phyloP scores from a whole-genome alignment of 768 basidiomycete genomes.

The Leccinum uliginosum region DNA sequence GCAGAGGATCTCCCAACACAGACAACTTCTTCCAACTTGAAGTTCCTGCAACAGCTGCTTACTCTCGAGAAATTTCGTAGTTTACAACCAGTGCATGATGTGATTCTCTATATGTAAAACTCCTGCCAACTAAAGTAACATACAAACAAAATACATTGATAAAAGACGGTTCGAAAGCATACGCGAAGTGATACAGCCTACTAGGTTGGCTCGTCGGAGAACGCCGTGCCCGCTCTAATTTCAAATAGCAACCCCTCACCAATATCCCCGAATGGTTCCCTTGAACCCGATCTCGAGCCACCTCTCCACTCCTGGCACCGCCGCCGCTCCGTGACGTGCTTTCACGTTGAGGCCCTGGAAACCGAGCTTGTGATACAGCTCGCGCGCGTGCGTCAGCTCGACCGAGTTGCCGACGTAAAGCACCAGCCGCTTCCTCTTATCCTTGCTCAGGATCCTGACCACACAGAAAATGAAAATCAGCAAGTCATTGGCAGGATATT shows the following conservation, averaged over 20 bases:
- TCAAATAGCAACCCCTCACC: constrained; percentile 6
- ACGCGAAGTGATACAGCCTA: too few species aligned
- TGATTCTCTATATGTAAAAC: not conserved
- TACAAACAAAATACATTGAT: not conserved
- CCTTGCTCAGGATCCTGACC: constrained; percentile 14
- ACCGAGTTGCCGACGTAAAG: constrained; percentile 55
- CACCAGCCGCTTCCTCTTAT: constrained; percentile 34
- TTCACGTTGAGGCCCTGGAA: constrained; percentile 17
- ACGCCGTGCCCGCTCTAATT: not conserved
- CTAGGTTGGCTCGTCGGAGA: not conserved
- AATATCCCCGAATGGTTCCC: constrained; percentile 13
- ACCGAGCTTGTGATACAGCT: constrained; percentile 17
- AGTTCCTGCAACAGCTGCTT: too few species aligned
- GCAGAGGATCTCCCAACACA: not conserved
- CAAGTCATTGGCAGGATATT: not conserved
- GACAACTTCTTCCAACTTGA: not conserved
- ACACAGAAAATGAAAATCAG: not conserved
- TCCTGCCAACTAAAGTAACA: not conserved
- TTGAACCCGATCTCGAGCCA: constrained; percentile 20
- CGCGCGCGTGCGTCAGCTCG: constrained; percentile 15
- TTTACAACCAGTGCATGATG: not conserved
- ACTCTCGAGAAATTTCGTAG: too few species aligned
- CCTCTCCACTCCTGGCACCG: constrained; percentile 11
- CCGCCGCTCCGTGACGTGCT: not conserved
- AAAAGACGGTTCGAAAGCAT: not conserved